Percentiles rank a stretch among this genome's conserved stretches.
These are phyloP conservation scores for Prunus yedoensis DNA, from an alignment of 331 rosid species.

Conservation along the genomic window DNA sequence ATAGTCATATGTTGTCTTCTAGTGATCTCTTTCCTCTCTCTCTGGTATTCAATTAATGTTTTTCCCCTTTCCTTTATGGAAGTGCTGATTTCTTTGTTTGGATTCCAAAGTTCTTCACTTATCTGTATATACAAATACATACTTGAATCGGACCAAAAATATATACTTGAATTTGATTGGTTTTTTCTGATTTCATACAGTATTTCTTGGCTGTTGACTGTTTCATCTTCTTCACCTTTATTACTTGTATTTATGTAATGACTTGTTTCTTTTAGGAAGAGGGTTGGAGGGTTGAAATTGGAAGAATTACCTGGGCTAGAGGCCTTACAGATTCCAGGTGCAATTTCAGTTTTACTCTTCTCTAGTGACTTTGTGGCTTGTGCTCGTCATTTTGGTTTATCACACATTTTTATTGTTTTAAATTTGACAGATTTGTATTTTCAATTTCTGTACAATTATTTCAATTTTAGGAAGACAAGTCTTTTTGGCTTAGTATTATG, in stretches of 20 bases:
- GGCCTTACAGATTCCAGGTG: conserved; percentile 86
- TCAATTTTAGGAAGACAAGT: conserved; percentile 19
- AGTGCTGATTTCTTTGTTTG: background rate
- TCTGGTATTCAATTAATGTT: background rate
- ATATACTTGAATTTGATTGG: background rate
- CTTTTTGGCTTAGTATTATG: background rate
- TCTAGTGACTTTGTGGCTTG: background rate
- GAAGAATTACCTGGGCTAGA: conserved; percentile 90
- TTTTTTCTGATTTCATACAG: background rate
- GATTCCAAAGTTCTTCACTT: background rate
- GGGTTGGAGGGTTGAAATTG: conserved; percentile 89
- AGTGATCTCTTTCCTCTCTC: background rate
- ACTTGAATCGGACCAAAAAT: too few species aligned
- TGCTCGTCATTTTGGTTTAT: background rate
- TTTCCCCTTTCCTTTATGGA: background rate
- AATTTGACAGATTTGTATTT: background rate
- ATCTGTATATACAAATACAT: background rate
- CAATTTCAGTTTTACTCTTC: conserved; percentile 16
- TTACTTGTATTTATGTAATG: conserved; percentile 20
- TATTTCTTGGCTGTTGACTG: background rate
- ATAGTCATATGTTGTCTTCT: background rate
- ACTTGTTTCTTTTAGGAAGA: conserved; percentile 52
- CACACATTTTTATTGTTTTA: background rate
- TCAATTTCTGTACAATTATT: conserved; percentile 10
- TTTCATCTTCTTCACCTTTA: background rate